Evolutionary conservation across 192 early-diverging fungal genomes (phyloP).

Genomic region (Coemansia reversa): DNA sequence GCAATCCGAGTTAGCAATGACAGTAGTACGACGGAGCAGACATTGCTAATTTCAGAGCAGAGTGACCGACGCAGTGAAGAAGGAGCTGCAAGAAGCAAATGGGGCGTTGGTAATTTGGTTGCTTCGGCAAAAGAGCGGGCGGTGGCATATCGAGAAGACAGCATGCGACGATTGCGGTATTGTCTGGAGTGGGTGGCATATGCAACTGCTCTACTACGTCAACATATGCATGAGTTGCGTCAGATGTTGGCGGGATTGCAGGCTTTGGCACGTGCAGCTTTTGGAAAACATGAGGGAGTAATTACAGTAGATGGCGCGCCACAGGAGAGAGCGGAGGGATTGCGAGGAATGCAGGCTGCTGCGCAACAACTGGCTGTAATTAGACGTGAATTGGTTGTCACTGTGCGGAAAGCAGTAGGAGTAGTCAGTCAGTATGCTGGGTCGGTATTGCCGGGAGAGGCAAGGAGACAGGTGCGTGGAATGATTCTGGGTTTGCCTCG

Average conservation of each 20-base stretch:
- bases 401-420: conserved; percentile 81
- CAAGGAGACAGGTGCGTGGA: conserved; percentile 72
- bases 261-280: conserved; percentile 15
- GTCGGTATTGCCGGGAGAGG: conserved; percentile 77
- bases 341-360: conserved; percentile 18
- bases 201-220: conserved; percentile 70
- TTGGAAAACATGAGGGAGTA: no score
- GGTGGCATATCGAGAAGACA: conserved; percentile 83
- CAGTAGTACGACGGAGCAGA: conserved; percentile 26
- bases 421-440: conserved; percentile 86
- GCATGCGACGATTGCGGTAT: conserved; percentile 81
- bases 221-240: conserved; percentile 65
- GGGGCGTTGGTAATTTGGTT: conserved; percentile 36
- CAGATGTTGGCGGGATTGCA: conserved; percentile 53
- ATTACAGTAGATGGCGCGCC: no score
- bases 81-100: conserved; percentile 7
- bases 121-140: conserved; percentile 55
- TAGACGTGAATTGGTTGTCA: conserved; percentile 80
- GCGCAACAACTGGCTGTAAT: conserved; percentile 56
- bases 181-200: conserved; percentile 88
- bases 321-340: background rate
- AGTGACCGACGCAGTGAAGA: background rate
- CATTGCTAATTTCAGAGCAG: background rate
- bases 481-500: conserved; percentile 83
- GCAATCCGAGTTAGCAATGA: background rate